Evolutionary conservation across 2,329 filamentous ascomycete species (phyloP).

Genomic region (Colletotrichum sp.): DNA sequence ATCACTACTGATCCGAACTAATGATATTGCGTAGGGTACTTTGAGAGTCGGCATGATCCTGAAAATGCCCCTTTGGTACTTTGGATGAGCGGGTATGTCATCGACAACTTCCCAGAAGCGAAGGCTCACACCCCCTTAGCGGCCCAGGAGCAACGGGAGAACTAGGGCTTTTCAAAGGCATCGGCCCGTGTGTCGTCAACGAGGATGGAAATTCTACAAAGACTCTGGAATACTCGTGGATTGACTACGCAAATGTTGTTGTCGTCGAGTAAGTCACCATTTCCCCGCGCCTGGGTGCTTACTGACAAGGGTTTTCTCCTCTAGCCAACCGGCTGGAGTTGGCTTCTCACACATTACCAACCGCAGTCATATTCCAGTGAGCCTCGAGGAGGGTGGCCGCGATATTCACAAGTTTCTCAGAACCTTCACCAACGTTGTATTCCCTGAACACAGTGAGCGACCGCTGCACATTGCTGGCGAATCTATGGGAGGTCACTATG

Average conservation of each 20-base stretch:
- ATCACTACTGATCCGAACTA: not conserved
- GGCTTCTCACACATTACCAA: not conserved
- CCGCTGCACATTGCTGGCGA: not conserved
- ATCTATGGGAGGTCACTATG: not conserved
- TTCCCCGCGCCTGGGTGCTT: accelerated
- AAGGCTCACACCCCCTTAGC: not conserved
- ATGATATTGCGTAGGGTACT: not conserved
- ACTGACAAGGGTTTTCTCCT: not conserved
- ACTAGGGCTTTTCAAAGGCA: not conserved
- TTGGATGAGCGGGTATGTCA: not conserved
- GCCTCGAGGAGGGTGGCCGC: not conserved
- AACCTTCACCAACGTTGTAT: not conserved
- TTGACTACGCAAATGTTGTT: not conserved
- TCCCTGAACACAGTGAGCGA: not conserved
- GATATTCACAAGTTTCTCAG: not conserved
- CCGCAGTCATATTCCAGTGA: not conserved
- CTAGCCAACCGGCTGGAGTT: not conserved
- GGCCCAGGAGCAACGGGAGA: not conserved
- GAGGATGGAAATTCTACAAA: not conserved
- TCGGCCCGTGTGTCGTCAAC: not conserved
- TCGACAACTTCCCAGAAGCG: not conserved
- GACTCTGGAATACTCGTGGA: not conserved
- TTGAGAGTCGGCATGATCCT: not conserved
- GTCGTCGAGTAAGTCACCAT: not conserved
- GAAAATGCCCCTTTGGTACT: not conserved